These are phyloP conservation scores for Dactylis glomerata DNA, from an alignment of 176 grass and related monocot genomes.

Conservation along the genomic window DNA sequence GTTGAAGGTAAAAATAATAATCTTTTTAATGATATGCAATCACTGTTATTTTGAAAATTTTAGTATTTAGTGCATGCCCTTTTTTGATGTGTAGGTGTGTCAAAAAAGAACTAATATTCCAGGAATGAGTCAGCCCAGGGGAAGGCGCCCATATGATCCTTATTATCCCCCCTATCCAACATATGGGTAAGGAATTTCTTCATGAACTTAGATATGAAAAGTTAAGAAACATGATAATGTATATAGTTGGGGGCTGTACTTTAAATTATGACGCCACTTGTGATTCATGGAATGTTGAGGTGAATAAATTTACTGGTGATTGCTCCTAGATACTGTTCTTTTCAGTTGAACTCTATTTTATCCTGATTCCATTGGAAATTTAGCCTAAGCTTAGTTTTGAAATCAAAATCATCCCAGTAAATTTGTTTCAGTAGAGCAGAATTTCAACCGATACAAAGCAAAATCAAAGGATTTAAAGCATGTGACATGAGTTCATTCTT, in stretches of 20 bases:
- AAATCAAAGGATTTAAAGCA: background rate
- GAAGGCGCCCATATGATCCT: constrained; percentile 38
- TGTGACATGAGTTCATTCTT: background rate
- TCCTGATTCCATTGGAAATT: background rate
- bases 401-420: background rate
- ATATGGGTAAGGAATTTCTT: constrained; percentile 57
- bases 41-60: background rate
- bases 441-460: background rate
- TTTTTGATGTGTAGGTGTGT: constrained; percentile 44
- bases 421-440: background rate
- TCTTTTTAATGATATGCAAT: background rate
- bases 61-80: background rate
- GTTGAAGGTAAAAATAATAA: constrained; percentile 51
- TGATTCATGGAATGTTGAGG: background rate
- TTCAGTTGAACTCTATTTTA: background rate
- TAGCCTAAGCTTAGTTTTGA: background rate
- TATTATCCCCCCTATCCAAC: constrained; percentile 49
- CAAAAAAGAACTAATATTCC: constrained; percentile 82
- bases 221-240: background rate
- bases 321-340: background rate
- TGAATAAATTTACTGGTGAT: background rate
- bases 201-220: constrained; percentile 8
- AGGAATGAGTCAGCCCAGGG: constrained; percentile 61
- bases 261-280: background rate
- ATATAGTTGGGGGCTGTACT: background rate